A percentile compares a stretch with the other conserved stretches of the same genome.
These are phyloP conservation scores for Artomyces pyxidatus DNA, from an alignment of 768 basidiomycete species.

Conservation along the genomic window DNA sequence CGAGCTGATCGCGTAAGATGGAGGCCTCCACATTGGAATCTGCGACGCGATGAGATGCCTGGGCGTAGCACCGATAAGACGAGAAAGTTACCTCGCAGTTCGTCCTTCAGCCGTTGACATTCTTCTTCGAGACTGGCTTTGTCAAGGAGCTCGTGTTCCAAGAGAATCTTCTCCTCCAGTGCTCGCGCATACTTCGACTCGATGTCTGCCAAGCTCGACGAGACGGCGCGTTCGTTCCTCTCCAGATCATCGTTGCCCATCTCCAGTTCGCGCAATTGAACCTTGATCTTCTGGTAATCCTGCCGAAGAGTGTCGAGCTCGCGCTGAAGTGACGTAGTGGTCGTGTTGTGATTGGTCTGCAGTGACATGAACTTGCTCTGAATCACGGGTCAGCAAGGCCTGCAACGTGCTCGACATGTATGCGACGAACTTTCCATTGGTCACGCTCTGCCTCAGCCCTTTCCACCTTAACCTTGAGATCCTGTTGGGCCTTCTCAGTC, in stretches of 20 bases:
- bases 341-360: slow-evolving; percentile 86
- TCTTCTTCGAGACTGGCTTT: slow-evolving; percentile 90
- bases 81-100: slow-evolving; percentile 66
- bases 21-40: slow-evolving; percentile 82
- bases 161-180: slow-evolving; percentile 92
- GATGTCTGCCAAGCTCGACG: slow-evolving; percentile 74
- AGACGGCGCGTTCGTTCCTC: slow-evolving; percentile 83
- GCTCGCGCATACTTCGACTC: slow-evolving; percentile 86
- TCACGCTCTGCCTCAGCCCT: slow-evolving; percentile 72
- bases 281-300: slow-evolving; percentile 60
- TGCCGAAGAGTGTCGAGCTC: slow-evolving; percentile 80
- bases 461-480: slow-evolving; percentile 63
- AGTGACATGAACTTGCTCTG: slow-evolving; percentile 81
- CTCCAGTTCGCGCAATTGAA: slow-evolving; percentile 81
- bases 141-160: slow-evolving; percentile 91
- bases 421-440: slow-evolving; percentile 78
- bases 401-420: not conserved
- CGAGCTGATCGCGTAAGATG: slow-evolving; percentile 72
- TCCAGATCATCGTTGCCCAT: slow-evolving; percentile 98
- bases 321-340: slow-evolving; percentile 83
- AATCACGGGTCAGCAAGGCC: slow-evolving; percentile 8
- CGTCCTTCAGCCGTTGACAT: slow-evolving; percentile 84
- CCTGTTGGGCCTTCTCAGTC: slow-evolving; percentile 79
- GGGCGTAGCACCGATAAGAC: not conserved
- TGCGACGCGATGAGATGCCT: slow-evolving; percentile 25